Percentiles rank a stretch among this genome's conserved stretches.
Evolutionary conservation across 345 rosid species (phyloP).

Genomic region (Ceriops decandra): DNA sequence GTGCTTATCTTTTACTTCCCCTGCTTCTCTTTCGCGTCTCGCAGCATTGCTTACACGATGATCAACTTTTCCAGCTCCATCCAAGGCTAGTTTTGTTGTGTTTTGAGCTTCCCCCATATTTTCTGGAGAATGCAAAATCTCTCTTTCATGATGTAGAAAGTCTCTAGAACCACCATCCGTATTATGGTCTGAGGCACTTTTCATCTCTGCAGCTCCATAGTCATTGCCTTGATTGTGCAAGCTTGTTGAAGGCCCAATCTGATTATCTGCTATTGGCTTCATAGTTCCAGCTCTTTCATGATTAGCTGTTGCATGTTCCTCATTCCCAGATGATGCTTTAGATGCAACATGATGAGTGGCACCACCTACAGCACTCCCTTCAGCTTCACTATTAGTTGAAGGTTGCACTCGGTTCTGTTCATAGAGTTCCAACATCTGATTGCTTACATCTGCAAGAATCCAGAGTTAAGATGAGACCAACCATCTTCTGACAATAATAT

Average conservation of each 20-base stretch:
- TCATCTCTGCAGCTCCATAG: slow-evolving; percentile 10
- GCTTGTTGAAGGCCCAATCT: slow-evolving; percentile 9
- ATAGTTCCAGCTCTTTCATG: slow-evolving; percentile 13
- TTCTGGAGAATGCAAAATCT: slow-evolving; percentile 3
- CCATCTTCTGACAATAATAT: neutral
- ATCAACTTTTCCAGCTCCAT: slow-evolving; percentile 5
- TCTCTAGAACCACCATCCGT: slow-evolving; percentile 15
- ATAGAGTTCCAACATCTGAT: slow-evolving; percentile 33
- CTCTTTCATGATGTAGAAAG: slow-evolving; percentile 5
- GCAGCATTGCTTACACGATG: slow-evolving; percentile 15
- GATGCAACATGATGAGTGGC: slow-evolving; percentile 3
- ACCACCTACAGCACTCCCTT: slow-evolving; percentile 20
- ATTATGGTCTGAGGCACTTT: slow-evolving; percentile 18
- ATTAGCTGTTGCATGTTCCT: slow-evolving; percentile 14
- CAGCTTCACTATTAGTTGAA: slow-evolving; percentile 22
- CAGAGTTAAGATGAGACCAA: neutral
- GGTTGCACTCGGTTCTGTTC: slow-evolving; percentile 25
- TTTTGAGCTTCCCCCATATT: slow-evolving; percentile 11
- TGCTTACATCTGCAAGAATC: slow-evolving; percentile 28
- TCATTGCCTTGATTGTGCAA: slow-evolving; percentile 15
- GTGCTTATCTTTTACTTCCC: slow-evolving; percentile 17
- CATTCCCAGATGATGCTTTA: slow-evolving; percentile 22
- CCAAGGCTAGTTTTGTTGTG: slow-evolving; percentile 1
- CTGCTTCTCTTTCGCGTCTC: slow-evolving; percentile 17
- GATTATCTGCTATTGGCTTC: slow-evolving; percentile 17